phyloP scores from a whole-genome alignment of 2,329 filamentous ascomycete species.

The Hypoxylon sp. region DNA sequence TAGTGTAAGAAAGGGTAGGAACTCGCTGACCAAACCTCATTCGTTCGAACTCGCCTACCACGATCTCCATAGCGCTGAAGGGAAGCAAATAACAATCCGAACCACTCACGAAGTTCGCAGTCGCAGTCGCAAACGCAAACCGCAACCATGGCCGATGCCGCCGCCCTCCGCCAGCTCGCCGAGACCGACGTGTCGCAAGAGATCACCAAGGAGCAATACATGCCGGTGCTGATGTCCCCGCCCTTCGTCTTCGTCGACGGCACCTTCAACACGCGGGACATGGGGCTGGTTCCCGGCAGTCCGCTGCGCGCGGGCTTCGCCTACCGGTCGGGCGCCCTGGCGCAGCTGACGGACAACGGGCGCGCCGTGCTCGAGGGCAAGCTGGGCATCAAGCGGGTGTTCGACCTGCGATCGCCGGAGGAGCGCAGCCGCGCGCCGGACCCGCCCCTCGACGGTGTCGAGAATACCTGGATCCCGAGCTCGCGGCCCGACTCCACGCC shows the following conservation, averaged over 20 bases:
- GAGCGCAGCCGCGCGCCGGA: constrained; percentile 63
- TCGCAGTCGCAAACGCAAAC: constrained; percentile 9
- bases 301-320: constrained; percentile 59
- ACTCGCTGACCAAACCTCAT: neutral
- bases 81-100: too few relatives aligned
- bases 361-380: constrained; percentile 57
- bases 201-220: constrained; percentile 57
- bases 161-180: constrained; percentile 57
- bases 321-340: constrained; percentile 65
- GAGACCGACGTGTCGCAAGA: constrained; percentile 59
- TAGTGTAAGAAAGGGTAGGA: neutral
- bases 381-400: constrained; percentile 62
- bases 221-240: constrained; percentile 56
- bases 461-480: constrained; percentile 62
- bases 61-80: neutral
- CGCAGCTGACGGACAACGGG: constrained; percentile 55
- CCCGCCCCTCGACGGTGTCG: constrained; percentile 61
- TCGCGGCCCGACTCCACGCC: constrained; percentile 56
- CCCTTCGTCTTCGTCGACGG: constrained; percentile 64
- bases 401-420: constrained; percentile 64
- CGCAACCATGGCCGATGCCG: constrained; percentile 48
- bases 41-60: neutral
- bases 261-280: constrained; percentile 67
- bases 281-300: constrained; percentile 62
- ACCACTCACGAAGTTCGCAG: too few relatives aligned